phyloP scores from a whole-genome alignment of 1,284 basidiomycete genomes.

The Puccinia novopanici region DNA sequence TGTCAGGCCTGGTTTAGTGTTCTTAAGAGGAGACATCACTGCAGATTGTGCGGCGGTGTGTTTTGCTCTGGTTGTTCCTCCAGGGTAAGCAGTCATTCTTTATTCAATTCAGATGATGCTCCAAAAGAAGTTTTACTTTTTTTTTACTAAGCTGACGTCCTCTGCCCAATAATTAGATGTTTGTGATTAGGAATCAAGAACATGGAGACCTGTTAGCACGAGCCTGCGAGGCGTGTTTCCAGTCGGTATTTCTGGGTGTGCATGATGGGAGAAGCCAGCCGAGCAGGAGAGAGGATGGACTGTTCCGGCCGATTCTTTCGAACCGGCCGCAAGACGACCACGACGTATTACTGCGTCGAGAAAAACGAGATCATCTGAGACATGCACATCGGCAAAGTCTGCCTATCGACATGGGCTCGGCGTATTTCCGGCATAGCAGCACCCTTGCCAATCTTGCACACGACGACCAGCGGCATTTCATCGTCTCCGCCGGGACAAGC shows the following conservation, averaged over 20 bases:
- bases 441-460: not conserved
- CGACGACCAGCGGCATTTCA: slow-evolving; percentile 8
- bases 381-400: slow-evolving; percentile 46
- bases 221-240: slow-evolving; percentile 45
- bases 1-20: slow-evolving; percentile 77
- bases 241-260: slow-evolving; percentile 27
- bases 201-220: slow-evolving; percentile 18
- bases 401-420: slow-evolving; percentile 40
- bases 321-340: slow-evolving; percentile 37
- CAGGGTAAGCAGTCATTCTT: slow-evolving; percentile 64
- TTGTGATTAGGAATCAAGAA: slow-evolving; percentile 32
- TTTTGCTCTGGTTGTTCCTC: slow-evolving; percentile 81
- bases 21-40: slow-evolving; percentile 82
- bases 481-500: slow-evolving; percentile 6
- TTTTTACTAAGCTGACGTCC: not conserved
- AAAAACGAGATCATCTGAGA: slow-evolving; percentile 10
- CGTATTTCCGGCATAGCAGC: slow-evolving; percentile 21
- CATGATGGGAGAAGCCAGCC: not conserved
- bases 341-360: slow-evolving; percentile 8
- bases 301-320: not conserved
- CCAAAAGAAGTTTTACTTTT: not conserved
- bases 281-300: not conserved
- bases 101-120: not conserved
- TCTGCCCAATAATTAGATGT: not conserved
- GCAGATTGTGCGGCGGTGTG: slow-evolving; percentile 81